These are phyloP conservation scores for Pythium chondricola DNA, from an alignment of 352 stramenopile species.

Conservation along the genomic window DNA sequence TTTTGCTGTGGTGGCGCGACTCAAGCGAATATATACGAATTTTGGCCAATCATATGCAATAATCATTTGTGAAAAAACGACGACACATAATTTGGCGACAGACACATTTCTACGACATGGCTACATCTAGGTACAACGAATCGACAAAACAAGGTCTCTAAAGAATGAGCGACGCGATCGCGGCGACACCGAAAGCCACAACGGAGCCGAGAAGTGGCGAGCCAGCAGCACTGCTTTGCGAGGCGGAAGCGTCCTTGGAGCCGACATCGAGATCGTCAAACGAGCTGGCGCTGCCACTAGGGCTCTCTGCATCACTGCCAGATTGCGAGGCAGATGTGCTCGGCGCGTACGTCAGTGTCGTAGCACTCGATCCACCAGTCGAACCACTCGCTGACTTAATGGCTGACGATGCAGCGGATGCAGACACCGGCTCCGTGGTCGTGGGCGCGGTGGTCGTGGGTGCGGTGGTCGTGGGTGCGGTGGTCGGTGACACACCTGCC, in stretches of 20 bases:
- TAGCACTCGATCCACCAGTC: background rate
- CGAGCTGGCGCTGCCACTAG: too few species aligned
- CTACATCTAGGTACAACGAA: too few species aligned
- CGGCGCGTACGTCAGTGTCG: background rate
- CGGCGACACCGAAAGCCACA: background rate
- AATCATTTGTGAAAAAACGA: background rate
- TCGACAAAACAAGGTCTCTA: conserved; percentile 6
- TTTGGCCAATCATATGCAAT: conserved; percentile 8
- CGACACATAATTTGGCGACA: too few species aligned
- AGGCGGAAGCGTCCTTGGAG: background rate
- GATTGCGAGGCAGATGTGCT: background rate
- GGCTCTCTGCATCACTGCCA: too few species aligned
- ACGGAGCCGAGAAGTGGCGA: too few species aligned
- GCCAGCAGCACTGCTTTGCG: too few species aligned
- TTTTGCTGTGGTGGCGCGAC: conserved; percentile 5
- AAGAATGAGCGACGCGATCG: conserved; percentile 1
- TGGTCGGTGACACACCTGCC: conserved; percentile 6
- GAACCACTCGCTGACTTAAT: background rate
- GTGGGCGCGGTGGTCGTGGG: conserved; percentile 6
- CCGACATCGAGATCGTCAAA: background rate
- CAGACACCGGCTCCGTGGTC: background rate
- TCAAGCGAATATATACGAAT: background rate
- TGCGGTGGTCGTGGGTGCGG: background rate
- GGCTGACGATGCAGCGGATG: background rate
- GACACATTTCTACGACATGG: too few species aligned